Conservation (phyloP, 257 asterid species). For the Lavandula angustifolia region DNA sequence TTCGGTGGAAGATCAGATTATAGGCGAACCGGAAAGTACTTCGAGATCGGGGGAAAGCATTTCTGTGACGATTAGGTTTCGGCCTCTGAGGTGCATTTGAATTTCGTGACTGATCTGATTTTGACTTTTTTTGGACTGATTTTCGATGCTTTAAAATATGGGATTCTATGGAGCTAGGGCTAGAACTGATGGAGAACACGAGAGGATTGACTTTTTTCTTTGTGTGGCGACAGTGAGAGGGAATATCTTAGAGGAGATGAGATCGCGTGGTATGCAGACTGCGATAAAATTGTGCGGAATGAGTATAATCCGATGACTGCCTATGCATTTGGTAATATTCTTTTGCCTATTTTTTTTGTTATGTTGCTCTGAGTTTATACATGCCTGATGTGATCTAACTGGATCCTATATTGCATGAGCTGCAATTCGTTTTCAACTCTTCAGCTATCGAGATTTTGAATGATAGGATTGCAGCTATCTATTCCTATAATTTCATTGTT, state of each 20-base stretch:
- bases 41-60: conserved; percentile 90
- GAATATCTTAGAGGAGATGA: conserved; percentile 94
- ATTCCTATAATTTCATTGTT: not conserved
- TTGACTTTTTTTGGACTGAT: conserved; percentile 28
- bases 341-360: conserved; percentile 22
- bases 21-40: conserved; percentile 56
- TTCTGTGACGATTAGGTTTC: conserved; percentile 91
- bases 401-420: conserved; percentile 15
- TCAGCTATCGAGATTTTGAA: conserved; percentile 17
- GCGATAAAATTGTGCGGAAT: conserved; percentile 77
- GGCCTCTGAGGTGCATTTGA: conserved; percentile 81
- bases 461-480: not conserved
- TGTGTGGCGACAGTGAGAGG: conserved; percentile 65
- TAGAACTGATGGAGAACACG: conserved; percentile 36
- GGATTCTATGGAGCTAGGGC: conserved; percentile 39
- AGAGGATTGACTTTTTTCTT: conserved; percentile 30
- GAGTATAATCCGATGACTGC: conserved; percentile 87
- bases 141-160: conserved; percentile 37
- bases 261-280: conserved; percentile 88
- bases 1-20: conserved; percentile 61
- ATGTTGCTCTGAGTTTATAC: not conserved
- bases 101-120: conserved; percentile 51
- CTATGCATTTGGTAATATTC: conserved; percentile 77
- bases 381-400: conserved; percentile 6
- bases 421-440: conserved; percentile 27